Percentiles rank a stretch among this genome's conserved stretches.
Evolutionary conservation across 106 monocot genomes (phyloP).

Genomic region (Dioscorea dumetorum): DNA sequence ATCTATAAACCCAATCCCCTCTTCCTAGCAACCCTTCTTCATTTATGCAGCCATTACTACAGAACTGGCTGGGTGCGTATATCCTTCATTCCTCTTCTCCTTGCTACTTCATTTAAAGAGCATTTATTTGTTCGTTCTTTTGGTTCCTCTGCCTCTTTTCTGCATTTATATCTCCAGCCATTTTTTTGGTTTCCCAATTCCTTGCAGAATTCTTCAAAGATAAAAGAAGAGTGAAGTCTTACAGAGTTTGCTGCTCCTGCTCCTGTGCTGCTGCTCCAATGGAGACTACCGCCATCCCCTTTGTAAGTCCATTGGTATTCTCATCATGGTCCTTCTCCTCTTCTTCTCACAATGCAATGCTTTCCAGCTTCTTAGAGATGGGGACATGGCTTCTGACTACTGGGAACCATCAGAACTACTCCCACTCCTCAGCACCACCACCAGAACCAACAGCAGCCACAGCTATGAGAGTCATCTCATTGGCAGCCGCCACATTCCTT

Average conservation of each 20-base stretch:
- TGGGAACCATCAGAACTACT: constrained; percentile 9
- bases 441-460: neutral
- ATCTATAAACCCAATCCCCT: neutral
- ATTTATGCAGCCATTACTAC: neutral
- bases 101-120: neutral
- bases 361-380: neutral
- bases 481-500: constrained; percentile 25
- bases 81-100: neutral
- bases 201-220: too few species aligned
- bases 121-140: neutral
- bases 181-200: too few species aligned
- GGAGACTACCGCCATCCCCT: constrained; percentile 7
- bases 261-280: too few species aligned
- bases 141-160: neutral
- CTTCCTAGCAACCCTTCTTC: neutral
- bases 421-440: neutral
- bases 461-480: neutral
- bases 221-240: too few species aligned
- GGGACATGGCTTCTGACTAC: neutral
- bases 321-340: neutral
- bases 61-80: neutral
- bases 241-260: too few species aligned
- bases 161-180: neutral
- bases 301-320: constrained; percentile 13
- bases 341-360: constrained; percentile 8